Percentiles rank a stretch among this genome's conserved stretches.
These are phyloP conservation scores for Rhododendron williamsianum DNA, from an alignment of 148 eudicot genomes.

Conservation along the genomic window DNA sequence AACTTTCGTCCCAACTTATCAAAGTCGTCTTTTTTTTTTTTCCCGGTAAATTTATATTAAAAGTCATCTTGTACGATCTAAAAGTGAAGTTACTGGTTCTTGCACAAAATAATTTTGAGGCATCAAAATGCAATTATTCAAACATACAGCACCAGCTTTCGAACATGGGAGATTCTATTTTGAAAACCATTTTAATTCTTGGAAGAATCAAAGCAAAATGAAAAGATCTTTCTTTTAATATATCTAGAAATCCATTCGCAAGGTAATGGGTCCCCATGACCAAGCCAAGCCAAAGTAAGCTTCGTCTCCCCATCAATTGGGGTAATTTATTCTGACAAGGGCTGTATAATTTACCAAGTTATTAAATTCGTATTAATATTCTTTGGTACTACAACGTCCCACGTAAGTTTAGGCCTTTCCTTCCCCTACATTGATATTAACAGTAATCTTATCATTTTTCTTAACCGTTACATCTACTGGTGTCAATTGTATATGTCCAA, in stretches of 20 bases:
- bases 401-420: background rate
- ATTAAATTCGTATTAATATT: background rate
- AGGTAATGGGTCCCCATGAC: background rate
- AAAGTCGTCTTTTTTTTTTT: background rate
- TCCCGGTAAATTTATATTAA: too few species aligned
- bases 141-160: background rate
- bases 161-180: background rate
- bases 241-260: background rate
- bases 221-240: background rate
- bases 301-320: background rate
- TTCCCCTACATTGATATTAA: background rate
- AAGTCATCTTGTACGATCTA: background rate
- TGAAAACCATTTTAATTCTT: background rate
- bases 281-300: background rate
- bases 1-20: background rate
- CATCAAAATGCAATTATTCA: background rate
- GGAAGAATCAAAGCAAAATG: background rate
- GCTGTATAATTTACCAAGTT: background rate
- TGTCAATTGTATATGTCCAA: background rate
- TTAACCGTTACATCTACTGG: background rate
- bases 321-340: background rate
- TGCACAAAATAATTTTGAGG: background rate
- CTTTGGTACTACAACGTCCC: background rate
- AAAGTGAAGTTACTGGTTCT: background rate
- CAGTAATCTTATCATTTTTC: background rate